Evolutionary conservation across 192 early-diverging fungal genomes (phyloP).

Genomic region (Entomortierella lignicola): DNA sequence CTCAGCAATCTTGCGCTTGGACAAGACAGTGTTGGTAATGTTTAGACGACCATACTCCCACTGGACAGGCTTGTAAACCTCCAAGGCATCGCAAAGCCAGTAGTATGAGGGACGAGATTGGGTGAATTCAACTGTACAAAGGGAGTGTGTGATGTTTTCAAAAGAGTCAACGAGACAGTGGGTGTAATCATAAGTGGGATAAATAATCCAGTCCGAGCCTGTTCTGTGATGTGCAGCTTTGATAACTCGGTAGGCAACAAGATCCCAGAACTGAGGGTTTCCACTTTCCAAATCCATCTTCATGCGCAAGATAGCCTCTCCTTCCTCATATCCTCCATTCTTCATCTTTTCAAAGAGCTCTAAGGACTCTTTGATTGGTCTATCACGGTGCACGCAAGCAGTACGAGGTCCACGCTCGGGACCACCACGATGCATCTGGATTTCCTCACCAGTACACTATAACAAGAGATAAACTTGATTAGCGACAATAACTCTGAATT

Average conservation of each 20-base stretch:
- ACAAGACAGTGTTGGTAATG: constrained; percentile 94
- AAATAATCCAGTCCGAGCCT: constrained; percentile 95
- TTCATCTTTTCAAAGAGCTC: constrained; percentile 98
- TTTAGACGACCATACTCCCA: constrained; percentile 98
- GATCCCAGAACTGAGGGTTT: constrained; percentile 99
- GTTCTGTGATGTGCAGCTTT: constrained; percentile 95
- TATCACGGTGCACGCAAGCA: constrained; percentile 91
- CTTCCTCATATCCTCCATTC: constrained; percentile 93
- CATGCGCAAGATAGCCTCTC: constrained; percentile 95
- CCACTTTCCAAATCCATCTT: constrained; percentile 99
- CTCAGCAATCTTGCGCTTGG: constrained; percentile 97
- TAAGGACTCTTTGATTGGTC: constrained; percentile 93
- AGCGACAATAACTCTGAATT: too few species aligned
- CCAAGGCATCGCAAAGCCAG: constrained; percentile 98
- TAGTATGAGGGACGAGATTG: constrained; percentile 97
- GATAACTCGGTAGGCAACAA: constrained; percentile 96
- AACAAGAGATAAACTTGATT: neutral
- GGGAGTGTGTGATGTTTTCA: constrained; percentile 99
- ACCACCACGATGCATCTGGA: constrained; percentile 92
- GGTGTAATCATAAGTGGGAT: constrained; percentile 99
- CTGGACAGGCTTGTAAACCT: constrained; percentile 99
- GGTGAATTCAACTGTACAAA: constrained; percentile 97
- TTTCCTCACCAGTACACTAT: constrained; percentile 96
- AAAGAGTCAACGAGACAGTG: constrained; percentile 99
- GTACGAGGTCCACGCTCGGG: constrained; percentile 85